phyloP scores from a whole-genome alignment of 164 flowering plant species.

The Amborella trichopoda region DNA sequence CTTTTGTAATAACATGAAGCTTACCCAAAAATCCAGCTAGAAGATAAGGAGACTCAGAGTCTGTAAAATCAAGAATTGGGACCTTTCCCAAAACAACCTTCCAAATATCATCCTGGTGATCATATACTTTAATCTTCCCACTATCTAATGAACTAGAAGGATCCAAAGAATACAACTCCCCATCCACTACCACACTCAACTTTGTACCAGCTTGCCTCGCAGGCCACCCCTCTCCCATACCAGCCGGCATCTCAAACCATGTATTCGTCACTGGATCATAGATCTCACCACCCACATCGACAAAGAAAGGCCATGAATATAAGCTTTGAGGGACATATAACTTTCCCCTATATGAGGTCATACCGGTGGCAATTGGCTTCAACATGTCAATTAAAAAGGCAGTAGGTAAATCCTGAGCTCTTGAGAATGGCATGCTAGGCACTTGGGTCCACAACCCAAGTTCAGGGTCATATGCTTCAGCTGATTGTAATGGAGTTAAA shows the following conservation, averaged over 20 bases:
- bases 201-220: constrained; percentile 90
- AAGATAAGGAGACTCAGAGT: constrained; percentile 71
- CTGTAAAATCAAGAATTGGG: constrained; percentile 48
- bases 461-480: constrained; percentile 75
- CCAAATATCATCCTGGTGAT: constrained; percentile 68
- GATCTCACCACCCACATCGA: constrained; percentile 85
- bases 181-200: constrained; percentile 73
- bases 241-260: constrained; percentile 86
- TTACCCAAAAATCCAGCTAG: constrained; percentile 71
- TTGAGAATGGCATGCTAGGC: constrained; percentile 86
- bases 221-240: constrained; percentile 99
- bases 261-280: constrained; percentile 66
- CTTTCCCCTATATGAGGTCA: constrained; percentile 70
- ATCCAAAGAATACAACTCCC: constrained; percentile 75
- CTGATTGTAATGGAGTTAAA: constrained; percentile 72
- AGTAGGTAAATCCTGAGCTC: constrained; percentile 62
- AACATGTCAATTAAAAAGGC: constrained; percentile 67
- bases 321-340: constrained; percentile 80
- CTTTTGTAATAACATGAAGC: constrained; percentile 78
- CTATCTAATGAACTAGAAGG: constrained; percentile 67
- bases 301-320: constrained; percentile 84
- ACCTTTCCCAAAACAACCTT: constrained; percentile 59
- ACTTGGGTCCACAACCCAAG: constrained; percentile 52
- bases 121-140: constrained; percentile 71
- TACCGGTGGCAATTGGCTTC: constrained; percentile 93